Percentiles rank a stretch among this genome's conserved stretches.
Evolutionary conservation across 257 asterid genomes (phyloP).

Genomic region (Datura wrightii): DNA sequence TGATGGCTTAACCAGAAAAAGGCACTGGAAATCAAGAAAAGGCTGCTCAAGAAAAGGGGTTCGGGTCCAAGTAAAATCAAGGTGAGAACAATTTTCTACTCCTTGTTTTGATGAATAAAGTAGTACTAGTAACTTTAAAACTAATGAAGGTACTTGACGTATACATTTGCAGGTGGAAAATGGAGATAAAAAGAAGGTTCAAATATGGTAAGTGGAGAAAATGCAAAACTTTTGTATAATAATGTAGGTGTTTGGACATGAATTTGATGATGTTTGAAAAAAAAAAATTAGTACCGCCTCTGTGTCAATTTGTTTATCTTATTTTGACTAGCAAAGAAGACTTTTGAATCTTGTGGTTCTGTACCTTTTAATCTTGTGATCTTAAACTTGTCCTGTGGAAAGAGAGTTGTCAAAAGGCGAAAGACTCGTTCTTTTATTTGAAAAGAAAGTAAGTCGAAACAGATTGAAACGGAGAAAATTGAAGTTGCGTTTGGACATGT

Average conservation of each 20-base stretch:
- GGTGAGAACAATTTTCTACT: neutral
- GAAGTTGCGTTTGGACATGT: neutral
- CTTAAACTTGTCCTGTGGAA: too few relatives aligned
- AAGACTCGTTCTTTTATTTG: too few relatives aligned
- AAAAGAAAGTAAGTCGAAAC: too few relatives aligned
- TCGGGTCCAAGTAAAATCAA: neutral
- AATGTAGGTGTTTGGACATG: neutral
- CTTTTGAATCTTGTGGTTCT: too few relatives aligned
- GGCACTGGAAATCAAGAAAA: conserved; percentile 26
- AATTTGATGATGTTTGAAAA: neutral
- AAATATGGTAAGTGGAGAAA: conserved; percentile 38
- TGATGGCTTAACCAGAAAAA: conserved; percentile 31
- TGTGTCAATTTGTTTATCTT: too few relatives aligned
- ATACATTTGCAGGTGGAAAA: conserved; percentile 35
- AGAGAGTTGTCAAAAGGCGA: too few relatives aligned
- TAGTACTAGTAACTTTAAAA: too few relatives aligned
- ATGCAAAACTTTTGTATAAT: neutral
- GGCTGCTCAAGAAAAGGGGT: conserved; percentile 4
- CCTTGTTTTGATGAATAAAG: neutral
- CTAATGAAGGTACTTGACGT: neutral
- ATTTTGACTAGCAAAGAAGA: too few relatives aligned
- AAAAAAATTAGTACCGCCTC: too few relatives aligned
- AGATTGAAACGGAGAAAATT: neutral
- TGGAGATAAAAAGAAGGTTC: neutral
- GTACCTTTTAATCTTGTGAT: too few relatives aligned